These are phyloP conservation scores for Cordyceps pruinosa DNA, from an alignment of 2,329 filamentous ascomycete species.

Conservation along the genomic window DNA sequence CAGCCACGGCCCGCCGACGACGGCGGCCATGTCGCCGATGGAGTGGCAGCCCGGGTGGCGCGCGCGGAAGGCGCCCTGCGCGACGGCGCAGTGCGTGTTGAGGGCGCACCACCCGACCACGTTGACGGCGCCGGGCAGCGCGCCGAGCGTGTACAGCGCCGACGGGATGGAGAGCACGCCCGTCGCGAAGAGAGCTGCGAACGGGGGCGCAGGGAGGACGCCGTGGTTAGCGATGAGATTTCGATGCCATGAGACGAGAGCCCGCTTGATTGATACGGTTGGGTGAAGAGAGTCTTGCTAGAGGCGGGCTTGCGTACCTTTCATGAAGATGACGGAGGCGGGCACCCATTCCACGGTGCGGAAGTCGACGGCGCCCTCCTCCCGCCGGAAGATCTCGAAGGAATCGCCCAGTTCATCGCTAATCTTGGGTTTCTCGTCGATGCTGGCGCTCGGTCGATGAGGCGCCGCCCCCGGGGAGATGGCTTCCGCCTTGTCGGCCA, in stretches of 20 bases:
- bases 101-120: constrained; percentile 35
- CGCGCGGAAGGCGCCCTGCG: constrained; percentile 34
- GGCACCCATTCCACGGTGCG: constrained; percentile 42
- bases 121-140: constrained; percentile 35
- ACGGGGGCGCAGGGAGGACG: too few species aligned
- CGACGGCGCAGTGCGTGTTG: constrained; percentile 34
- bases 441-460: not conserved
- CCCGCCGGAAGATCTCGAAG: constrained; percentile 39
- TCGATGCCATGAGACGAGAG: too few species aligned
- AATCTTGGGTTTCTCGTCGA: not conserved
- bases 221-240: not conserved
- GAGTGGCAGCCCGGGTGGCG: constrained; percentile 32
- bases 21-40: constrained; percentile 48
- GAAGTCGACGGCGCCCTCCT: constrained; percentile 37
- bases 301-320: constrained; percentile 15
- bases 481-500: not conserved
- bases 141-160: constrained; percentile 35
- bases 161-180: constrained; percentile 36
- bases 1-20: constrained; percentile 44
- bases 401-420: constrained; percentile 20
- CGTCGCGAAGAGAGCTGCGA: constrained; percentile 36
- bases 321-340: constrained; percentile 41
- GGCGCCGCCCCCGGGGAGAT: not conserved
- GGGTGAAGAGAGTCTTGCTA: too few species aligned
- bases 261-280: not conserved